Conservation (phyloP, 495 filamentous ascomycete genomes). For the Aspergillus biplanus region DNA sequence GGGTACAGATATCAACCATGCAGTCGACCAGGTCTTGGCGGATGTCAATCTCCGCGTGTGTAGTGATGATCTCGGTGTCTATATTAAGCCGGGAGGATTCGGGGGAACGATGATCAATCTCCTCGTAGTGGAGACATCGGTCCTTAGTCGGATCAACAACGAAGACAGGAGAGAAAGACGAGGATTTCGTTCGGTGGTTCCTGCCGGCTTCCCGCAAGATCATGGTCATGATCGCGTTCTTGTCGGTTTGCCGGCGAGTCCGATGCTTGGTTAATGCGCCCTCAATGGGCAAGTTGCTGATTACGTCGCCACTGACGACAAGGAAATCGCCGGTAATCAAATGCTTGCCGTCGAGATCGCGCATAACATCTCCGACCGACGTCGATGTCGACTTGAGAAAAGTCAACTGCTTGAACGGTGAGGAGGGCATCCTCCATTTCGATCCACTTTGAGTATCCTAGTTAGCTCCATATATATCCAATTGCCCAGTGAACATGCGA, state of each 20-base stretch:
- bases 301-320: constrained; percentile 90
- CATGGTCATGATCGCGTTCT: constrained; percentile 99
- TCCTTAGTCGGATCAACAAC: constrained; percentile 79
- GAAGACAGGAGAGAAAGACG: constrained; percentile 78
- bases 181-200: constrained; percentile 72
- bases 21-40: constrained; percentile 91
- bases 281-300: constrained; percentile 86
- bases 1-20: constrained; percentile 96
- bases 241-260: constrained; percentile 78
- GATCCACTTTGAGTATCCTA: constrained; percentile 50
- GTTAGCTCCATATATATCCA: not conserved
- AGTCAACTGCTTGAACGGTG: constrained; percentile 82
- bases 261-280: constrained; percentile 77
- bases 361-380: constrained; percentile 93
- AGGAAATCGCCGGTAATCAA: constrained; percentile 91
- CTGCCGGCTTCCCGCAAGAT: constrained; percentile 79
- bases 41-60: constrained; percentile 71
- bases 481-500: not conserved
- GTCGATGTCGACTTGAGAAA: constrained; percentile 86
- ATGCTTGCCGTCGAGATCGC: constrained; percentile 85
- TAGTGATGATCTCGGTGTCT: constrained; percentile 70
- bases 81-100: constrained; percentile 63
- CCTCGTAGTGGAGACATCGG: constrained; percentile 92
- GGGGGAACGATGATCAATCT: constrained; percentile 54
- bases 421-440: constrained; percentile 69